These are phyloP conservation scores for Ogataea trehalophila DNA, from an alignment of 805 yeast species.

Conservation along the genomic window DNA sequence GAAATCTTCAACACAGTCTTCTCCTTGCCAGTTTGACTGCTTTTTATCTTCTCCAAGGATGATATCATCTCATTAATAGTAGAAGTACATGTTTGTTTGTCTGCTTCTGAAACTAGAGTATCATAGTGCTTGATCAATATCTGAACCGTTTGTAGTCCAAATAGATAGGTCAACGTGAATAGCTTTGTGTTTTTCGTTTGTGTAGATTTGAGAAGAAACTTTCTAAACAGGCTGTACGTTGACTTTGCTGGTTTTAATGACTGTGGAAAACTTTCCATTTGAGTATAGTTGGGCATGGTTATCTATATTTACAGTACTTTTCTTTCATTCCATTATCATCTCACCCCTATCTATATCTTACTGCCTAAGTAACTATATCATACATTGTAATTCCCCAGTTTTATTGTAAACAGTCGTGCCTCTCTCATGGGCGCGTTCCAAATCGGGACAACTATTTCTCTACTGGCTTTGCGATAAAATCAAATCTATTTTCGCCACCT, in stretches of 20 bases:
- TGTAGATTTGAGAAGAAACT: conserved; percentile 5
- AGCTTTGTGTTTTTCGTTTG: conserved; percentile 4
- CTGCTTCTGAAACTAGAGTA: not conserved
- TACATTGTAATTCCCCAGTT: no score
- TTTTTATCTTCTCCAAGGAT: conserved; percentile 9
- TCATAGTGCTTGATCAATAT: conserved; percentile 8
- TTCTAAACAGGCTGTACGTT: conserved; percentile 8
- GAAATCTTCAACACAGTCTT: conserved; percentile 4
- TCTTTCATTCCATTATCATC: no score
- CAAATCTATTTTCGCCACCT: not conserved
- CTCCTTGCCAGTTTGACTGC: conserved; percentile 1
- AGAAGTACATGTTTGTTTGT: conserved; percentile 1
- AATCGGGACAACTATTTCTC: not conserved
- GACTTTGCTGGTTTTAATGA: conserved; percentile 4
- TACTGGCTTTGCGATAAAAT: not conserved
- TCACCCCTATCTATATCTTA: no score
- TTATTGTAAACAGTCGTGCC: no score
- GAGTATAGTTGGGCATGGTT: not conserved
- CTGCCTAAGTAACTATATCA: no score
- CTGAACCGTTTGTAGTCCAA: conserved; percentile 13
- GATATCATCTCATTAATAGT: conserved; percentile 3
- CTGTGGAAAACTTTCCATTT: conserved; percentile 1
- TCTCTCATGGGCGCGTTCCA: not conserved
- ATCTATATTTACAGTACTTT: not conserved
- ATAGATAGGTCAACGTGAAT: conserved; percentile 12